Conservation (phyloP, 768 basidiomycete species). For the Pholiota molesta region DNA sequence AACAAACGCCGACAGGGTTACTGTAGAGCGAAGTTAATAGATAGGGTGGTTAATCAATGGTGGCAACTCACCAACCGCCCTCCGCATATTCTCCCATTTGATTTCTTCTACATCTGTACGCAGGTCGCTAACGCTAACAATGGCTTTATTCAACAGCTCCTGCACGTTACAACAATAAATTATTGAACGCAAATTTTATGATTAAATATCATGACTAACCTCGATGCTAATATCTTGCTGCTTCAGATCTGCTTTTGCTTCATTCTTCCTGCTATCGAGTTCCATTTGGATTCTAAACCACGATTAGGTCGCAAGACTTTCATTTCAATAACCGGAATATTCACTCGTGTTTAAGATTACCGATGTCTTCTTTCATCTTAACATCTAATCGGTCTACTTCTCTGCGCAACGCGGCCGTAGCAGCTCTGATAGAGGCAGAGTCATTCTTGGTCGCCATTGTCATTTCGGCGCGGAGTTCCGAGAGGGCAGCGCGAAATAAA, state of each 20-base stretch:
- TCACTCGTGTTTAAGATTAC: slow-evolving; percentile 90
- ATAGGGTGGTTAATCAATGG: not conserved
- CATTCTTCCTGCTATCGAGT: slow-evolving; percentile 90
- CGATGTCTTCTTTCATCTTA: slow-evolving; percentile 94
- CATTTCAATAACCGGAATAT: slow-evolving; percentile 31
- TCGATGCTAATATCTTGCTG: slow-evolving; percentile 84
- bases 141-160: slow-evolving; percentile 76
- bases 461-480: slow-evolving; percentile 86
- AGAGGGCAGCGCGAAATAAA: slow-evolving; percentile 90
- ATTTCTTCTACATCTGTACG: slow-evolving; percentile 83
- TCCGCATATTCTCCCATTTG: slow-evolving; percentile 89
- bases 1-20: slow-evolving; percentile 65
- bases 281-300: slow-evolving; percentile 91
- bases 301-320: slow-evolving; percentile 1
- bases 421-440: slow-evolving; percentile 76
- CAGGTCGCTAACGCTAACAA: slow-evolving; percentile 76
- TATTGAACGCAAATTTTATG: not conserved
- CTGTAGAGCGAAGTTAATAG: slow-evolving; percentile 35
- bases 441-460: slow-evolving; percentile 84
- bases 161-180: slow-evolving; percentile 27
- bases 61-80: slow-evolving; percentile 68
- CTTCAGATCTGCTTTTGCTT: slow-evolving; percentile 83
- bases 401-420: slow-evolving; percentile 75
- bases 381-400: slow-evolving; percentile 86
- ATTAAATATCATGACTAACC: slow-evolving; percentile 40